These are phyloP conservation scores for Caulochytrium protostelioides DNA, from an alignment of 371 early-diverging fungal species.

Conservation along the genomic window DNA sequence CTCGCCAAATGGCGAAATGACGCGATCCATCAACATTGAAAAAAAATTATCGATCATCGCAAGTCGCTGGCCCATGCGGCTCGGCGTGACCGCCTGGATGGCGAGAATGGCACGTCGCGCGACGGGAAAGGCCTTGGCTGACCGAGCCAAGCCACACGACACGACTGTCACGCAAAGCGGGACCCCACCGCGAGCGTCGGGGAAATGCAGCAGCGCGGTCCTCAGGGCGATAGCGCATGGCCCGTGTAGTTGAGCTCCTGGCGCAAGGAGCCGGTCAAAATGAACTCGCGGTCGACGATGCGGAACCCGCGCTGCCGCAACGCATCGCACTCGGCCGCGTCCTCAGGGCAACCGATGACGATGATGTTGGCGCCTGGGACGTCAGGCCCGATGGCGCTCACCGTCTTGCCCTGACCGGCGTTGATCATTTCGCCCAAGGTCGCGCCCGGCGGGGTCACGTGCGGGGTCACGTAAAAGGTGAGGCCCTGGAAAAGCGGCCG, in stretches of 20 bases:
- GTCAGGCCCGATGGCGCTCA: not conserved
- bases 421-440: slow-evolving; percentile 15
- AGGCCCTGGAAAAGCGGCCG: slow-evolving; percentile 7
- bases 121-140: too few species aligned
- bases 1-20: too few species aligned
- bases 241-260: slow-evolving; percentile 12
- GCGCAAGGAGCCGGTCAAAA: slow-evolving; percentile 15
- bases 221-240: too few species aligned
- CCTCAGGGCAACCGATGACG: slow-evolving; percentile 8
- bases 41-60: too few species aligned
- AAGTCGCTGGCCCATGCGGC: too few species aligned
- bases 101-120: too few species aligned
- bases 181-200: too few species aligned
- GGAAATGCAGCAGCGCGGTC: too few species aligned
- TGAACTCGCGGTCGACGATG: slow-evolving; percentile 11
- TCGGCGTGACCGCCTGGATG: too few species aligned
- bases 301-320: slow-evolving; percentile 5
- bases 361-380: slow-evolving; percentile 2
- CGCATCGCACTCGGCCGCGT: slow-evolving; percentile 5
- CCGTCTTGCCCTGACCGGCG: slow-evolving; percentile 14
- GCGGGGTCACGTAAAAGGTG: slow-evolving; percentile 12
- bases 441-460: slow-evolving; percentile 10
- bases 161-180: too few species aligned
- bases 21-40: too few species aligned
- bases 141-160: too few species aligned